Percentiles rank a stretch among this genome's conserved stretches.
Conservation (phyloP, 192 early-diverging fungal species). For the Rhizoclosmatium sp. region DNA sequence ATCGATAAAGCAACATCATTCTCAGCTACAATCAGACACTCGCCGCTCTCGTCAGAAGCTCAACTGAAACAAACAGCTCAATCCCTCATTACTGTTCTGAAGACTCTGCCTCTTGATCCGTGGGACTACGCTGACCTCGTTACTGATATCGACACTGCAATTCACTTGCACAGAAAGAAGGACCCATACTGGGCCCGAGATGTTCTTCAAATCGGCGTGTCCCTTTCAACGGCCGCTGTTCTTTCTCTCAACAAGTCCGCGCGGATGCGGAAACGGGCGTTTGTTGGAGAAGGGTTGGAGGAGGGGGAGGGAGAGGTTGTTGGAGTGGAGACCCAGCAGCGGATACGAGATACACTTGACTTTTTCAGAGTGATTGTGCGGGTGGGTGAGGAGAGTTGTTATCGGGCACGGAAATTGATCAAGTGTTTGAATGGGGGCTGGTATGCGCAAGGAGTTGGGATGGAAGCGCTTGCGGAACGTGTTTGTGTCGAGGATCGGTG, state of each 20-base stretch:
- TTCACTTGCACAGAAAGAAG: constrained; percentile 17
- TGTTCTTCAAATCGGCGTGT: constrained; percentile 14
- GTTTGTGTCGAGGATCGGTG: constrained; percentile 28
- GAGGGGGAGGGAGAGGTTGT: neutral
- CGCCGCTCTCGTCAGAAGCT: constrained; percentile 10
- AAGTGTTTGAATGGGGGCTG: constrained; percentile 13
- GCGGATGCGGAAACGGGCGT: neutral
- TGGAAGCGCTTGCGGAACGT: constrained; percentile 19
- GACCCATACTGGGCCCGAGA: constrained; percentile 24
- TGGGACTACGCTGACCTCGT: constrained; percentile 37
- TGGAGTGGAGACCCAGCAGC: constrained; percentile 12
- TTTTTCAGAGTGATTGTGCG: constrained; percentile 22
- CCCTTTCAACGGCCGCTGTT: constrained; percentile 14
- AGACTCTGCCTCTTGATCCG: constrained; percentile 17
- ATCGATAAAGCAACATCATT: neutral
- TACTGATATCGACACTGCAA: constrained; percentile 28
- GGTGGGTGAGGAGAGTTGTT: constrained; percentile 21
- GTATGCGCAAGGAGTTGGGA: constrained; percentile 1
- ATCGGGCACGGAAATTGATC: constrained; percentile 27
- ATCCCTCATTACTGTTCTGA: neutral
- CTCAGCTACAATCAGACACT: constrained; percentile 18
- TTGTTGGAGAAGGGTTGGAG: neutral
- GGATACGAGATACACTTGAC: constrained; percentile 10
- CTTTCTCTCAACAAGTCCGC: neutral
- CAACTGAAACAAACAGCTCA: neutral